phyloP scores from a whole-genome alignment of 2,329 filamentous ascomycete species.

The Pseudopithomyces chartarum region DNA sequence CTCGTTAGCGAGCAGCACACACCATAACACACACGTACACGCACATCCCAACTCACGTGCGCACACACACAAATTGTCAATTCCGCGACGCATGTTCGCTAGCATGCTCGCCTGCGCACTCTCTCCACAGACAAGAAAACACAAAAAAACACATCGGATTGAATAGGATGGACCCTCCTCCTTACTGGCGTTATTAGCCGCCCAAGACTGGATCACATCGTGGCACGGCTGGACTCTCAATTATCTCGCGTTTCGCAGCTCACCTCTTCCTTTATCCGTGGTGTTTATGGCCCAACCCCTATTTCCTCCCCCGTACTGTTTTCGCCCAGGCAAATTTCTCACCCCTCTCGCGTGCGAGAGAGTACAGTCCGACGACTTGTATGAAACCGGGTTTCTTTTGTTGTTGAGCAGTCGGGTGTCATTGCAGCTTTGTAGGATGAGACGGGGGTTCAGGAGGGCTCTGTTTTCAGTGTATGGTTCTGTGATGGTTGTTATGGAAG shows the following conservation, averaged over 20 bases:
- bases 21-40: conserved; percentile 15
- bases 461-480: conserved; percentile 18
- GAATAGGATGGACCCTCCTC: conserved; percentile 36
- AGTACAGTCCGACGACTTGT: conserved; percentile 34
- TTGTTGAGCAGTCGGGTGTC: conserved; percentile 21
- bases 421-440: conserved; percentile 16
- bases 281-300: conserved; percentile 32
- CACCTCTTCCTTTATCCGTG: conserved; percentile 15
- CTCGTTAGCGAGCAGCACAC: conserved; percentile 15
- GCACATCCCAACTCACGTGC: conserved; percentile 17
- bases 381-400: conserved; percentile 43
- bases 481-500: conserved; percentile 26
- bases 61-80: conserved; percentile 32
- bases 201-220: conserved; percentile 8
- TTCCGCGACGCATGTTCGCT: conserved; percentile 12
- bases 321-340: conserved; percentile 5
- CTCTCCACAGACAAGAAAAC: conserved; percentile 31
- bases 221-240: conserved; percentile 13
- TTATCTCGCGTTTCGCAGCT: conserved; percentile 1
- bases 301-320: conserved; percentile 20
- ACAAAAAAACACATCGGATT: conserved; percentile 29
- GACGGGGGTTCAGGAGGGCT: conserved; percentile 6
- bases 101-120: conserved; percentile 28
- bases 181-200: conserved; percentile 14
- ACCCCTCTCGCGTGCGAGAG: conserved; percentile 34